Evolutionary conservation across 768 basidiomycete genomes (phyloP).

Genomic region (Amanita phalloides): DNA sequence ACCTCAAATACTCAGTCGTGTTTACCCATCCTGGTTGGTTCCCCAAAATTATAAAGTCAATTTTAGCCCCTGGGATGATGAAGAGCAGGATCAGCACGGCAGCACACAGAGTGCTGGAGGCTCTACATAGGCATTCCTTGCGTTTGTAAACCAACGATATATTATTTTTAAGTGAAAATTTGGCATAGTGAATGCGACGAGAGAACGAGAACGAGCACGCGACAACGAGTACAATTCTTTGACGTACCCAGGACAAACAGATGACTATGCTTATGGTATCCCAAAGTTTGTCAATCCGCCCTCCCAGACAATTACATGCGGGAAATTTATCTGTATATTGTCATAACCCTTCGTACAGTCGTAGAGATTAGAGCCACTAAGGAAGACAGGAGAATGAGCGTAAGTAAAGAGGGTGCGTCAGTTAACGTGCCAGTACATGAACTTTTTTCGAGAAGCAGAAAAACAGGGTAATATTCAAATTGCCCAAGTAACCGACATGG

Average conservation of each 20-base stretch:
- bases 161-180: neutral
- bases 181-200: too few relatives aligned
- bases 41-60: conserved; percentile 58
- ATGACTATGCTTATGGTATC: too few relatives aligned
- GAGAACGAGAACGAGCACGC: too few relatives aligned
- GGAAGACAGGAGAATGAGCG: neutral
- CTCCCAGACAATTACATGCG: neutral
- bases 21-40: conserved; percentile 56
- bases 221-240: too few relatives aligned
- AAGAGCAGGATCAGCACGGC: conserved; percentile 27
- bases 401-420: neutral
- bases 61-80: conserved; percentile 80
- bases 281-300: neutral
- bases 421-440: neutral
- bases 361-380: neutral
- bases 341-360: conserved; percentile 5
- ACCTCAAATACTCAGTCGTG: conserved; percentile 16
- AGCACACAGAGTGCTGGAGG: conserved; percentile 7
- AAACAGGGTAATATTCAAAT: neutral
- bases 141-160: neutral
- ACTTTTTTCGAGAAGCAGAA: neutral
- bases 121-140: conserved; percentile 8
- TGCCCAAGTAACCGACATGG: neutral
- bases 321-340: neutral
- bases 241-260: too few relatives aligned